Conservation (phyloP, 164 flowering plant genomes). For the Stephania yunnanensis region DNA sequence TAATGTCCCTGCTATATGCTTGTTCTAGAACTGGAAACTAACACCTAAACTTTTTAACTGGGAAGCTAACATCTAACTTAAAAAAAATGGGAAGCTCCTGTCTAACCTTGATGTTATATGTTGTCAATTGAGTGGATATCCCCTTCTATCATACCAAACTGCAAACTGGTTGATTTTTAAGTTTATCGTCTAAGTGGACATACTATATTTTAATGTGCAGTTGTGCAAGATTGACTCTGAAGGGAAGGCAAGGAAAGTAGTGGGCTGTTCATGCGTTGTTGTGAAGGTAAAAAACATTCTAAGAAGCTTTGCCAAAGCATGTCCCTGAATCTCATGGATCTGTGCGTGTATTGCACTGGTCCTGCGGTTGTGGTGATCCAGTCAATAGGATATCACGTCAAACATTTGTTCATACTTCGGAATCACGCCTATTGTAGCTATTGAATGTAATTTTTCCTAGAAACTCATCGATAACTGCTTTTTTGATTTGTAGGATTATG, state of each 20-base stretch:
- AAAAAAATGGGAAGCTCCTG: too few species aligned
- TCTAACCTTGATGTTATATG: not conserved
- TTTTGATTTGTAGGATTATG: constrained; percentile 40
- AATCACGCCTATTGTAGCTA: not conserved
- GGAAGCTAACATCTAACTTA: not conserved
- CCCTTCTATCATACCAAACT: too few species aligned
- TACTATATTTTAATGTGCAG: constrained; percentile 27
- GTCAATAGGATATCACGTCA: too few species aligned
- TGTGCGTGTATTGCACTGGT: too few species aligned
- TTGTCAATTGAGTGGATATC: not conserved
- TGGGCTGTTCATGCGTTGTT: constrained; percentile 72
- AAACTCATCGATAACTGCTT: not conserved
- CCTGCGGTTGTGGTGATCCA: too few species aligned
- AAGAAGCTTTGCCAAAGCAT: too few species aligned
- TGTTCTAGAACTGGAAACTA: not conserved
- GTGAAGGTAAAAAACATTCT: constrained; percentile 45
- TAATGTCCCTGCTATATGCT: not conserved
- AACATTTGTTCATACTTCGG: too few species aligned
- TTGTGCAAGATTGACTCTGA: constrained; percentile 87
- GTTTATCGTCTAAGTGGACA: too few species aligned
- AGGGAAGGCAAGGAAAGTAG: constrained; percentile 83
- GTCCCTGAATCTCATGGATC: too few species aligned
- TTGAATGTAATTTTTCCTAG: not conserved
- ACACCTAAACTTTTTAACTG: not conserved
- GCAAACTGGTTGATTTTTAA: too few species aligned